phyloP scores from a whole-genome alignment of 257 asterid species.

The Solanum gandarillasii region DNA sequence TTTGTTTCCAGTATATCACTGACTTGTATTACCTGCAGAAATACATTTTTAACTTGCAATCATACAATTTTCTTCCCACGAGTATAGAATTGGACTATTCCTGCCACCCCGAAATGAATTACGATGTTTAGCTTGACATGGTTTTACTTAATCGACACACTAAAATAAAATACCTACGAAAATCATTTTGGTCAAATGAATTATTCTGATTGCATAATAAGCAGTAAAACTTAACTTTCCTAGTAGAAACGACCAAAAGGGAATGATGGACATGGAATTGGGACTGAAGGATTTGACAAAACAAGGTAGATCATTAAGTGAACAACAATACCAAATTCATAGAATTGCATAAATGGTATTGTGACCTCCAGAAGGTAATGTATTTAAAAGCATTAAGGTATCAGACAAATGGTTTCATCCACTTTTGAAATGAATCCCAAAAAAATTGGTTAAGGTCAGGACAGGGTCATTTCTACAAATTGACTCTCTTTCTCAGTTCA shows the following conservation, averaged over 20 bases:
- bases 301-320: background rate
- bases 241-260: background rate
- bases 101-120: background rate
- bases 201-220: background rate
- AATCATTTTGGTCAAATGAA: background rate
- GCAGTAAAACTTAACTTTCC: background rate
- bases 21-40: constrained; percentile 83
- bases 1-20: constrained; percentile 89
- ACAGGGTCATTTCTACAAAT: background rate
- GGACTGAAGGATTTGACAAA: background rate
- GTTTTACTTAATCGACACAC: background rate
- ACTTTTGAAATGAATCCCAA: background rate
- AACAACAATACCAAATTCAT: background rate
- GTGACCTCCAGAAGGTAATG: background rate
- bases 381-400: background rate
- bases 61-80: background rate
- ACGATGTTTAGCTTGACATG: background rate
- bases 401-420: background rate
- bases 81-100: background rate
- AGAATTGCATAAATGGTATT: background rate
- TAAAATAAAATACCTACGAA: background rate
- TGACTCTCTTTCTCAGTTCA: background rate
- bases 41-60: background rate
- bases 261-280: background rate
- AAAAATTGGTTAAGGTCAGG: background rate